A percentile compares a stretch with the other conserved stretches of the same genome.
phyloP scores from a whole-genome alignment of 108 stramenopile species.

The Pseudonitzschia multiseries region DNA sequence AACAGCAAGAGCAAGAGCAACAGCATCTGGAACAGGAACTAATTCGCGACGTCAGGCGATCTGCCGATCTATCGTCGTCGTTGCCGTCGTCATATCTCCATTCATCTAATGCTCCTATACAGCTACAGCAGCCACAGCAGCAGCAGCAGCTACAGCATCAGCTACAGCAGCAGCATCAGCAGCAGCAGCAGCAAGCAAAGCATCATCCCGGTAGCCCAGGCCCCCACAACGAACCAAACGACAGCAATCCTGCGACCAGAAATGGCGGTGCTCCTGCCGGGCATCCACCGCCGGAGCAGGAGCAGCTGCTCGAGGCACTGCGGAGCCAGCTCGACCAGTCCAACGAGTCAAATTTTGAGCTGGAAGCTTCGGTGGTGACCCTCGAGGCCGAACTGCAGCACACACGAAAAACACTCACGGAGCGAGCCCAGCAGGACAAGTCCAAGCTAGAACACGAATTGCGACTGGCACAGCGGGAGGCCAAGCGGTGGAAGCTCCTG shows the following conservation, averaged over 20 bases:
- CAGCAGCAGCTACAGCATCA: background rate
- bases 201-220: no score
- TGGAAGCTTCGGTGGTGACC: slow-evolving; percentile 2
- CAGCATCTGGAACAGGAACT: background rate
- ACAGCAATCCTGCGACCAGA: background rate
- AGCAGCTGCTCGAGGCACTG: background rate
- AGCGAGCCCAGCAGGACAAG: background rate
- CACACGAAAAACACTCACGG: background rate
- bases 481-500: slow-evolving; percentile 6
- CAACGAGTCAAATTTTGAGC: slow-evolving; percentile 11
- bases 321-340: background rate
- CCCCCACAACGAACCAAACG: no score
- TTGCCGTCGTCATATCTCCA: background rate
- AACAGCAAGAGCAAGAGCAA: background rate
- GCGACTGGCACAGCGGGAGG: slow-evolving; percentile 11
- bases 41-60: background rate
- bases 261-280: background rate
- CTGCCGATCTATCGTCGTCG: no score
- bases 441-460: slow-evolving; percentile 10
- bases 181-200: background rate
- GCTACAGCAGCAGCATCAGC: background rate
- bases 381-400: slow-evolving; percentile 7
- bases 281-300: background rate
- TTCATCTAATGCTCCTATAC: background rate
- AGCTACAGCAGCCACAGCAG: background rate